Conservation (phyloP, 306 rosid genomes). For the Casuarina glauca region DNA sequence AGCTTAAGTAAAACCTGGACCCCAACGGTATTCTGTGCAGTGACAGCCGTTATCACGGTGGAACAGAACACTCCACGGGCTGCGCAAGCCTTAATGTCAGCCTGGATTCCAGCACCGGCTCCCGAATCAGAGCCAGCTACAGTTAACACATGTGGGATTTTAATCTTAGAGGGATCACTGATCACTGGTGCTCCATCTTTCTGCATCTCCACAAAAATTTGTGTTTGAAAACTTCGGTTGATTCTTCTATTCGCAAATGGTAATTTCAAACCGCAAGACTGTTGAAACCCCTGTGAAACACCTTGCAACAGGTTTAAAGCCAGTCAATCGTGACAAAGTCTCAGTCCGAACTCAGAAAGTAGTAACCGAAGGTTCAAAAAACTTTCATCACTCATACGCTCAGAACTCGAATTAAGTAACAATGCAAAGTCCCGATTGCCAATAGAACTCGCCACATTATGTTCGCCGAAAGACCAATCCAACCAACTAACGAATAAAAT, state of each 20-base stretch:
- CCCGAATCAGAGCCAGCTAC: conserved; percentile 96
- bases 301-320: neutral
- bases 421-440: neutral
- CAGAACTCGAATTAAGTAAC: too few relatives aligned
- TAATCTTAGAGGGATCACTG: conserved; percentile 21
- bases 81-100: conserved; percentile 86
- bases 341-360: neutral
- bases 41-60: conserved; percentile 86
- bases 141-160: conserved; percentile 69
- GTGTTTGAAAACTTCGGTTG: conserved; percentile 12
- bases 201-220: conserved; percentile 33
- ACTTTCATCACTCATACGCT: too few relatives aligned
- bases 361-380: neutral
- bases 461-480: neutral
- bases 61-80: conserved; percentile 85
- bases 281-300: conserved; percentile 13
- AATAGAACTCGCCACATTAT: neutral
- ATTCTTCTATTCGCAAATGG: conserved; percentile 17
- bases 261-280: conserved; percentile 10
- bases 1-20: conserved; percentile 64
- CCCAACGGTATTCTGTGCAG: conserved; percentile 91
- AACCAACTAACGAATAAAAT: too few relatives aligned
- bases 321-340: conserved; percentile 5
- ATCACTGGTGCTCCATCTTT: conserved; percentile 26
- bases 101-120: conserved; percentile 95